phyloP scores from a whole-genome alignment of 192 early-diverging fungal genomes.

The Gigaspora rosea region DNA sequence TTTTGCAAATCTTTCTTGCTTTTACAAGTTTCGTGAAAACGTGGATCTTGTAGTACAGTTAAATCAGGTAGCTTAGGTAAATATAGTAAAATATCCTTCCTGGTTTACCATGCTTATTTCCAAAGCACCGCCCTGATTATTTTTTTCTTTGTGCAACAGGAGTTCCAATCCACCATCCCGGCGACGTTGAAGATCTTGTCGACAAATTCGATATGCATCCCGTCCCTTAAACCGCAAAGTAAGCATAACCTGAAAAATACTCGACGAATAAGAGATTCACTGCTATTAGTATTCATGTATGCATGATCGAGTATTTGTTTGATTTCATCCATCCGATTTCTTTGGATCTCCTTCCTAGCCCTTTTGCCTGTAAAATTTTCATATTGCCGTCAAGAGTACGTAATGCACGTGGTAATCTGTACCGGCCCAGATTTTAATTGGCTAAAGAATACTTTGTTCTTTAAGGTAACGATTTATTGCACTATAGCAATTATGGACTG shows the following conservation, averaged over 20 bases:
- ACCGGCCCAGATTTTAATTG: not conserved
- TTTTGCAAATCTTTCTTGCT: not conserved
- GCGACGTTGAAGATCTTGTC: too few relatives aligned
- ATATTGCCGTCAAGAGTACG: not conserved
- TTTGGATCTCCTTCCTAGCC: not conserved
- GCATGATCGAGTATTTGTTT: not conserved
- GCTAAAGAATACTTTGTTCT: not conserved
- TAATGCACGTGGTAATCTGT: not conserved
- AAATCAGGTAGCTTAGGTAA: not conserved
- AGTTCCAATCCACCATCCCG: too few relatives aligned
- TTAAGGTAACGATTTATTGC: not conserved
- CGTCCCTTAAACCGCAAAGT: too few relatives aligned
- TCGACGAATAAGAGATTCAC: too few relatives aligned
- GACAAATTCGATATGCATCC: too few relatives aligned
- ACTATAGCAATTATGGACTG: not conserved
- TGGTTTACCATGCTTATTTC: not conserved
- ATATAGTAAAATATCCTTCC: not conserved
- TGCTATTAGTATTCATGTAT: not conserved
- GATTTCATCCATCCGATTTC: not conserved
- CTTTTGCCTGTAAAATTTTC: not conserved
- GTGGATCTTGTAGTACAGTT: not conserved
- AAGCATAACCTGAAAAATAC: too few relatives aligned
- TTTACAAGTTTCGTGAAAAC: not conserved
- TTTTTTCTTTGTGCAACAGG: not conserved
- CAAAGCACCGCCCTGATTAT: not conserved